Evolutionary conservation across 1,284 basidiomycete species (phyloP).

Genomic region (Meira nashicola): DNA sequence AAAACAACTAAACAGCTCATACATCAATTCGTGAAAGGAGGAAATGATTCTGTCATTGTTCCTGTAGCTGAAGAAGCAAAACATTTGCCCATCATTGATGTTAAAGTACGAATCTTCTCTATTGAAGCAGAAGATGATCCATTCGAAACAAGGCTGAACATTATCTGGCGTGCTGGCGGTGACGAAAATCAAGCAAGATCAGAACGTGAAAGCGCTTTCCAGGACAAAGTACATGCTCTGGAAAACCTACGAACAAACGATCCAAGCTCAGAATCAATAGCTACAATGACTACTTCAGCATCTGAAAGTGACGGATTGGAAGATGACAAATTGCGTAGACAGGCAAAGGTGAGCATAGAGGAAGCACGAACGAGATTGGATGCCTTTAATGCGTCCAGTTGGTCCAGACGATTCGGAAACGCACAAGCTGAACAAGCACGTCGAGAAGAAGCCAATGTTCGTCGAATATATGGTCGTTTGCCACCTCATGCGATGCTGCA

Average conservation of each 20-base stretch:
- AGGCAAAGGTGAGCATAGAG: not conserved
- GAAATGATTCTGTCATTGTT: conserved; percentile 36
- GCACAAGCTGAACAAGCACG: conserved; percentile 54
- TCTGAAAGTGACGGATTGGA: not conserved
- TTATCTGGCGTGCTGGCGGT: conserved; percentile 72
- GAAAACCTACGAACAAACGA: not conserved
- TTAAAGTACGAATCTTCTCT: conserved; percentile 62
- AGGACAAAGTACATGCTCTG: conserved; percentile 63
- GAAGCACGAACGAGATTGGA: conserved; percentile 67
- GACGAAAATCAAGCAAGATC: conserved; percentile 71
- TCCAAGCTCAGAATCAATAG: not conserved
- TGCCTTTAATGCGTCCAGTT: conserved; percentile 71
- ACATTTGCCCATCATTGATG: conserved; percentile 58
- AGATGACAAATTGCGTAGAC: not conserved
- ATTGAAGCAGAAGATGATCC: conserved; percentile 83
- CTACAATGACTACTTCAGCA: not conserved
- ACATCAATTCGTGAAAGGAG: conserved; percentile 53
- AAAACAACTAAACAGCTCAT: conserved; percentile 56
- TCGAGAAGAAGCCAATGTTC: conserved; percentile 55
- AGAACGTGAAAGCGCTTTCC: conserved; percentile 75
- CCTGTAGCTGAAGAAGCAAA: conserved; percentile 48
- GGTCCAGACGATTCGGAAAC: conserved; percentile 58
- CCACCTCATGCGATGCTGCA: conserved; percentile 18
- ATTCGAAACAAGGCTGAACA: conserved; percentile 73
- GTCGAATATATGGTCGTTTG: conserved; percentile 46